Conservation (phyloP, 495 filamentous ascomycete genomes). For the Penicillium herquei region DNA sequence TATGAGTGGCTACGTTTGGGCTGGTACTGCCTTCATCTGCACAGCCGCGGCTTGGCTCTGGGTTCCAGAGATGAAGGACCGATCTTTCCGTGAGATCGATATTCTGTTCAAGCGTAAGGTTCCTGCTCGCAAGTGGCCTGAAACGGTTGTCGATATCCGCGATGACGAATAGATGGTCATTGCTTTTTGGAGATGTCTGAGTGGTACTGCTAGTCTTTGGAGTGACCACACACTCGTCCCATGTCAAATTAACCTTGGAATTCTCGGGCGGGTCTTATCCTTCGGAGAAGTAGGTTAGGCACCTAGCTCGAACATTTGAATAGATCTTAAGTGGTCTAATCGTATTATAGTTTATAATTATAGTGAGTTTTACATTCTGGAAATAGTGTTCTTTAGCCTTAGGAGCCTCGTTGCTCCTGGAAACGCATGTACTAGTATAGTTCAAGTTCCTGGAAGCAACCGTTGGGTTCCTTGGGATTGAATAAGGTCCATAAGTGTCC, state of each 20-base stretch:
- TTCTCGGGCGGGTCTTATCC: too few species aligned
- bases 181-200: constrained; percentile 17
- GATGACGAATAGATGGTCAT: constrained; percentile 52
- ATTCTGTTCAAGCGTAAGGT: constrained; percentile 53
- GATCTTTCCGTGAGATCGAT: constrained; percentile 54
- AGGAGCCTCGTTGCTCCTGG: too few species aligned
- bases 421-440: too few species aligned
- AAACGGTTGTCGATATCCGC: constrained; percentile 48
- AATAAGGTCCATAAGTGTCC: too few species aligned
- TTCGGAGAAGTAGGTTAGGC: too few species aligned
- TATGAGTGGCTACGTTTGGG: constrained; percentile 54
- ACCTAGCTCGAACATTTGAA: too few species aligned
- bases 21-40: constrained; percentile 48
- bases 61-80: constrained; percentile 51
- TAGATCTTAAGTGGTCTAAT: too few species aligned
- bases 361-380: too few species aligned
- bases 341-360: too few species aligned
- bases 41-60: constrained; percentile 58
- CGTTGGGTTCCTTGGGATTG: too few species aligned
- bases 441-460: too few species aligned
- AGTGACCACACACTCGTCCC: neutral
- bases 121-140: constrained; percentile 54
- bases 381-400: too few species aligned
- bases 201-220: constrained; percentile 4
- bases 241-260: neutral